Percentiles rank a stretch among this genome's conserved stretches.
phyloP scores from a whole-genome alignment of 768 basidiomycete species.

The Termitomyces sp. region DNA sequence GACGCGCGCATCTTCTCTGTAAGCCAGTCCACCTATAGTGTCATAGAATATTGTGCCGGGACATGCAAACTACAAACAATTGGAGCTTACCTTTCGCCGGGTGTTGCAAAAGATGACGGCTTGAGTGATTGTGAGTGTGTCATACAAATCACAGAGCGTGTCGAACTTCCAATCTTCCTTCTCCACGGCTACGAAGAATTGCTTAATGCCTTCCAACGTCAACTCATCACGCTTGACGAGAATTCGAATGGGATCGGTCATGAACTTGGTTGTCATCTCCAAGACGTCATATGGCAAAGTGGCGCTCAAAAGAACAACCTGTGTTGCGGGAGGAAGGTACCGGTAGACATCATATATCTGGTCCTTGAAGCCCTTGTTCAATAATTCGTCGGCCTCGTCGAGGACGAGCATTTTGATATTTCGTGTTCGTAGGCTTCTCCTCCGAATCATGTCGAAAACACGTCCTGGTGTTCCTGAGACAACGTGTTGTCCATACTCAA shows the following conservation, averaged over 20 bases:
- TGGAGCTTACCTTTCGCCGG: slow-evolving; percentile 74
- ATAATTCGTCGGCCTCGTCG: slow-evolving; percentile 92
- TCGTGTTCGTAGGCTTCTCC: slow-evolving; percentile 86
- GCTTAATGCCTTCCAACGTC: slow-evolving; percentile 94
- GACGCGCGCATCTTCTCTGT: slow-evolving; percentile 98
- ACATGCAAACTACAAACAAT: background rate
- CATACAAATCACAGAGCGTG: slow-evolving; percentile 94
- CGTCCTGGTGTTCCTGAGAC: slow-evolving; percentile 97
- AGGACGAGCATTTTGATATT: slow-evolving; percentile 98
- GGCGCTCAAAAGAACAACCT: slow-evolving; percentile 94
- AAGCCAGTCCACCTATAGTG: slow-evolving; percentile 84
- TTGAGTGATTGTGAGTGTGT: slow-evolving; percentile 98
- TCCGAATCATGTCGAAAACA: slow-evolving; percentile 98
- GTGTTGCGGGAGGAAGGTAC: slow-evolving; percentile 93
- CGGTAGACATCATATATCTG: slow-evolving; percentile 99
- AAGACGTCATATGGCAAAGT: slow-evolving; percentile 95
- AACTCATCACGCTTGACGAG: slow-evolving; percentile 99
- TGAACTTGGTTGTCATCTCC: slow-evolving; percentile 99
- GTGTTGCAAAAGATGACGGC: slow-evolving; percentile 99
- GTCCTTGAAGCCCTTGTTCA: slow-evolving; percentile 98
- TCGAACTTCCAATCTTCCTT: slow-evolving; percentile 99
- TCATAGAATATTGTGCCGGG: slow-evolving; percentile 2
- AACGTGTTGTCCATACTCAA: slow-evolving; percentile 96
- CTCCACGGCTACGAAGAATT: slow-evolving; percentile 97
- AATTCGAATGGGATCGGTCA: slow-evolving; percentile 97